A percentile compares a stretch with the other conserved stretches of the same genome.
These are phyloP conservation scores for Auriscalpium microsporum DNA, from an alignment of 768 basidiomycete genomes.

Conservation along the genomic window DNA sequence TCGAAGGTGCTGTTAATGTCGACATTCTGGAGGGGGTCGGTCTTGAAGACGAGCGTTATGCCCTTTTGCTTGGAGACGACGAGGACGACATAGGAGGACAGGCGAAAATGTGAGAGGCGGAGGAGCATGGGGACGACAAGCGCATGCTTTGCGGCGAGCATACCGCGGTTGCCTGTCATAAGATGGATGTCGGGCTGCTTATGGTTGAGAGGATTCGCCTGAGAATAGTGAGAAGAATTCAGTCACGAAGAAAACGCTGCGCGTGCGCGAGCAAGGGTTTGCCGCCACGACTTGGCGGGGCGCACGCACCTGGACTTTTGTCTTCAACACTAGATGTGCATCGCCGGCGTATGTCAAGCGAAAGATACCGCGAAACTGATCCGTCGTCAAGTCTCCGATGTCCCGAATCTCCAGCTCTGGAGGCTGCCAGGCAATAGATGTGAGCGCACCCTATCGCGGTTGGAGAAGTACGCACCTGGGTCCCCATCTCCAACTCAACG, in stretches of 20 bases:
- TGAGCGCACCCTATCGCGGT: neutral
- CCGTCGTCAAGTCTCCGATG: slow-evolving; percentile 91
- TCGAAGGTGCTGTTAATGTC: slow-evolving; percentile 98
- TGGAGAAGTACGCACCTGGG: slow-evolving; percentile 51
- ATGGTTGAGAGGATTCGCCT: slow-evolving; percentile 95
- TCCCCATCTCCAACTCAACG: slow-evolving; percentile 98
- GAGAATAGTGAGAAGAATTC: slow-evolving; percentile 21
- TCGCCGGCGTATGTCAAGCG: slow-evolving; percentile 92
- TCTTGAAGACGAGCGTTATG: slow-evolving; percentile 98
- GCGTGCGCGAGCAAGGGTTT: neutral
- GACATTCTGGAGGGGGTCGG: slow-evolving; percentile 95
- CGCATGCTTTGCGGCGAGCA: slow-evolving; percentile 91
- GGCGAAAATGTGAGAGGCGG: slow-evolving; percentile 88
- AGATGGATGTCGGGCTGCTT: slow-evolving; percentile 87
- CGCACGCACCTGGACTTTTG: slow-evolving; percentile 78
- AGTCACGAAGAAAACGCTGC: neutral
- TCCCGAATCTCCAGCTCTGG: slow-evolving; percentile 96
- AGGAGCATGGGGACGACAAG: slow-evolving; percentile 98
- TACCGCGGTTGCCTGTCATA: slow-evolving; percentile 73
- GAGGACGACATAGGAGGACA: slow-evolving; percentile 93
- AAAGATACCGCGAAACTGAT: slow-evolving; percentile 96
- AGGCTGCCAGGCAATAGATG: slow-evolving; percentile 44
- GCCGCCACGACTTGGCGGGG: neutral
- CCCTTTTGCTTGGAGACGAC: slow-evolving; percentile 97
- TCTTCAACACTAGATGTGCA: slow-evolving; percentile 77